Evolutionary conservation across 2,329 filamentous ascomycete genomes (phyloP).

Genomic region (Biscogniauxia sp.): DNA sequence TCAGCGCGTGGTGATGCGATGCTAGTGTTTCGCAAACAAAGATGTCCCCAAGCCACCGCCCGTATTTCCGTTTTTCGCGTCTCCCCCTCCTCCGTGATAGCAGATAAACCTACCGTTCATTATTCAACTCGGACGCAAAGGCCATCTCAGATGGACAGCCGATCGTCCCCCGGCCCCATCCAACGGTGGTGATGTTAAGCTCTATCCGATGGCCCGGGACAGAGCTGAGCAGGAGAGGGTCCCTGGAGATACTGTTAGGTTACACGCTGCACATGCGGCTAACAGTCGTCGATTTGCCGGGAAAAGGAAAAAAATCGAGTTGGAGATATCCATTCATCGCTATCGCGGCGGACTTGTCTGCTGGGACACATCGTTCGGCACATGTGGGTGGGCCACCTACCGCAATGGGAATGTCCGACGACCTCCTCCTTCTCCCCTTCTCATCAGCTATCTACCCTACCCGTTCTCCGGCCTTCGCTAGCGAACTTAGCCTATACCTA

Average conservation of each 20-base stretch:
- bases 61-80: slow-evolving; percentile 50
- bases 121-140: slow-evolving; percentile 37
- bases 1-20: slow-evolving; percentile 47
- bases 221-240: slow-evolving; percentile 41
- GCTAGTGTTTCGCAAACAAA: slow-evolving; percentile 51
- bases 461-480: slow-evolving; percentile 48
- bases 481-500: slow-evolving; percentile 48
- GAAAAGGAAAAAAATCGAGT: slow-evolving; percentile 41
- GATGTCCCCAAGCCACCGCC: slow-evolving; percentile 36
- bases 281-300: slow-evolving; percentile 42
- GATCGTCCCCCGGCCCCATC: slow-evolving; percentile 34
- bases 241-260: slow-evolving; percentile 45
- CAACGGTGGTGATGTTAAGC: slow-evolving; percentile 43
- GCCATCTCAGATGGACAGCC: slow-evolving; percentile 36
- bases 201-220: slow-evolving; percentile 55
- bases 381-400: slow-evolving; percentile 51
- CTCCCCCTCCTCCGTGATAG: slow-evolving; percentile 49
- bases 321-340: slow-evolving; percentile 52
- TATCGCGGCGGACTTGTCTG: slow-evolving; percentile 50
- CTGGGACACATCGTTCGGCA: slow-evolving; percentile 50
- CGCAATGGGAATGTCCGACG: slow-evolving; percentile 52
- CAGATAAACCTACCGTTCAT: slow-evolving; percentile 48
- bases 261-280: slow-evolving; percentile 51
- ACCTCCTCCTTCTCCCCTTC: slow-evolving; percentile 49
- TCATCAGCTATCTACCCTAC: slow-evolving; percentile 55